phyloP scores from a whole-genome alignment of 805 yeast genomes.

The Saturnispora bothae region DNA sequence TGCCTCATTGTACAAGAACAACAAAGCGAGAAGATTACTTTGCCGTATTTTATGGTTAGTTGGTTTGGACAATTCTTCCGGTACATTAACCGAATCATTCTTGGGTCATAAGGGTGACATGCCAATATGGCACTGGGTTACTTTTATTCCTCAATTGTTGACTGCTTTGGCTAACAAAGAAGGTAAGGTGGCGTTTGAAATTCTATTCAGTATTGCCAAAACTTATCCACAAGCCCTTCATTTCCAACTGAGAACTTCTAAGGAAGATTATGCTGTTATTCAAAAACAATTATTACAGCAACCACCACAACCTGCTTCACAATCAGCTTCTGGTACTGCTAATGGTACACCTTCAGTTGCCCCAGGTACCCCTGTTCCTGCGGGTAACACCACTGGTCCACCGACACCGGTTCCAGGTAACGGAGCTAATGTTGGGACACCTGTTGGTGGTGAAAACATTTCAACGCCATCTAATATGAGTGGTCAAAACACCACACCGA shows the following conservation, averaged over 20 bases:
- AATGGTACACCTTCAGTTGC: slow-evolving; percentile 1
- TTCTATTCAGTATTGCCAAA: slow-evolving; percentile 86
- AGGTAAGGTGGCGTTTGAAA: slow-evolving; percentile 79
- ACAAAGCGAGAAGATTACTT: slow-evolving; percentile 76
- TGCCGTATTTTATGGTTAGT: slow-evolving; percentile 91
- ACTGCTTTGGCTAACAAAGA: slow-evolving; percentile 86
- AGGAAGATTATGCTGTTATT: slow-evolving; percentile 82
- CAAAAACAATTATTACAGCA: slow-evolving; percentile 54
- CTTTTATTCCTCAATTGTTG: slow-evolving; percentile 88
- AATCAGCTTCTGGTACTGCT: neutral
- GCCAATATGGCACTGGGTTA: slow-evolving; percentile 99
- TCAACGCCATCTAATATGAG: neutral
- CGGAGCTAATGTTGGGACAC: neutral
- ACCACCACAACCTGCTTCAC: slow-evolving; percentile 6
- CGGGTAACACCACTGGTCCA: slow-evolving; percentile 3
- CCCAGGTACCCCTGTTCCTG: slow-evolving; percentile 6
- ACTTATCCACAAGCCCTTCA: slow-evolving; percentile 96
- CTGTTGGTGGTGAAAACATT: slow-evolving; percentile 1
- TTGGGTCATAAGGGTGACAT: slow-evolving; percentile 90
- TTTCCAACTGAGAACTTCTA: slow-evolving; percentile 89
- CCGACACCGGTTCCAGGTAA: neutral
- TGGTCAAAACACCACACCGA: neutral
- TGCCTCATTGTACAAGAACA: slow-evolving; percentile 89
- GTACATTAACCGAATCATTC: slow-evolving; percentile 76
- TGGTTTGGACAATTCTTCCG: slow-evolving; percentile 77